Evolutionary conservation across 2,329 filamentous ascomycete genomes (phyloP).

Genomic region (Tolypocladium ovalisporum): DNA sequence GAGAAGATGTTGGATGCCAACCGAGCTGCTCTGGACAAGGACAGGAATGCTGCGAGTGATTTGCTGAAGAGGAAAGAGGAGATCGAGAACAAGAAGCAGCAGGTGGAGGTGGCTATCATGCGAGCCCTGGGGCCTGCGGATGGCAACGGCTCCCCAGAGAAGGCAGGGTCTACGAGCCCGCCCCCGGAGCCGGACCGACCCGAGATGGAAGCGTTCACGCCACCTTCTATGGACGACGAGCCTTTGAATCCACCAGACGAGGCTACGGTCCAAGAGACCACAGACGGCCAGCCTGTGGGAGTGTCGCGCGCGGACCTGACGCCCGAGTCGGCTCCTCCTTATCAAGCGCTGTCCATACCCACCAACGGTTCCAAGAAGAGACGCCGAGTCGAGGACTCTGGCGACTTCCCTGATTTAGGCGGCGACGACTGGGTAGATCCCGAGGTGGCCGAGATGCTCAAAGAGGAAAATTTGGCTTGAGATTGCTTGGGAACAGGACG

Average conservation of each 20-base stretch:
- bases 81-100: constrained; percentile 73
- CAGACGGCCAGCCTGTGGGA: constrained; percentile 4
- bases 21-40: constrained; percentile 54
- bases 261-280: constrained; percentile 7
- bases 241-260: constrained; percentile 4
- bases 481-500: not conserved
- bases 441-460: constrained; percentile 45
- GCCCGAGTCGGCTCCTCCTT: constrained; percentile 29
- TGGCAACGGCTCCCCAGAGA: constrained; percentile 34
- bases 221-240: constrained; percentile 49
- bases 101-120: constrained; percentile 89
- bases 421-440: constrained; percentile 44
- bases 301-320: constrained; percentile 27
- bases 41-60: constrained; percentile 55
- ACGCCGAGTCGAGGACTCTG: constrained; percentile 38
- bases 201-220: constrained; percentile 77
- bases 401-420: constrained; percentile 43
- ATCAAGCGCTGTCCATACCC: constrained; percentile 37
- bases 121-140: constrained; percentile 60
- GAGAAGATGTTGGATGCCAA: constrained; percentile 74
- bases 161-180: constrained; percentile 32
- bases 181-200: constrained; percentile 58
- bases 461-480: constrained; percentile 20
- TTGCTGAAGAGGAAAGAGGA: constrained; percentile 56
- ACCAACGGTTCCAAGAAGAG: constrained; percentile 46